Base-by-base conservation (phyloP, 345 rosid species). In the Acer saccharum region DNA sequence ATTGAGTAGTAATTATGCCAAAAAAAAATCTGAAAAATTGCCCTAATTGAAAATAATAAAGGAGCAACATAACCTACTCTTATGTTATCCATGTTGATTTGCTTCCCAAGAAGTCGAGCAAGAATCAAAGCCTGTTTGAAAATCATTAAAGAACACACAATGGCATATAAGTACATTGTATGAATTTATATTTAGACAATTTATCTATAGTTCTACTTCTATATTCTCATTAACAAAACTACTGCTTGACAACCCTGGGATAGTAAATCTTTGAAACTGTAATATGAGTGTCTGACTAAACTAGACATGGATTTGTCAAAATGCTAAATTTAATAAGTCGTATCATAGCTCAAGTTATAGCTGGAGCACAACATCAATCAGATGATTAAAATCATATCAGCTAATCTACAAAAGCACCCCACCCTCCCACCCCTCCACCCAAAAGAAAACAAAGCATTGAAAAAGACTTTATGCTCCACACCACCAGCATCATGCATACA, bases 71-170 rank as follows among this genome's bases (percentile, higher is more conserved):
- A 76, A 41, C 85, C 55, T 23, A 93, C 97, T 90, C 90, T 84
- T 75, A 95, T 89, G 88, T 82, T 84, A 66, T 89, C 91, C 91
- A 95, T 81, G 66, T 65, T 72, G 75, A 95, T 87, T 72, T 87
- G 82, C 72, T 82, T 88, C 69, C 99, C 96, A 70, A 95, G 97
- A 75, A 92, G 85, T 63, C 99, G 92, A 84, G 98, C 93, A 80
- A 95, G 96, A 80, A 93, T 95, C 87, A 95, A 87, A 27, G 90
- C 96, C 99, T 95, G 87, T 76, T 78, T 73, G 66, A 75, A 73
- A 55, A 72, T 82, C 16, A 76, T 82, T 69, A 71, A 77, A 76
- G 77, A 61, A 43, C 23, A 43, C 23, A 65, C 25, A 58, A 75
- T 7, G 55, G 44, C 60, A 75, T 78, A 6, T 17, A 69, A 71